Evolutionary conservation across 1,284 basidiomycete species (phyloP), one percentile per base, ranked within the genome.

Genomic region (Xerocomus minutiporus): DNA sequence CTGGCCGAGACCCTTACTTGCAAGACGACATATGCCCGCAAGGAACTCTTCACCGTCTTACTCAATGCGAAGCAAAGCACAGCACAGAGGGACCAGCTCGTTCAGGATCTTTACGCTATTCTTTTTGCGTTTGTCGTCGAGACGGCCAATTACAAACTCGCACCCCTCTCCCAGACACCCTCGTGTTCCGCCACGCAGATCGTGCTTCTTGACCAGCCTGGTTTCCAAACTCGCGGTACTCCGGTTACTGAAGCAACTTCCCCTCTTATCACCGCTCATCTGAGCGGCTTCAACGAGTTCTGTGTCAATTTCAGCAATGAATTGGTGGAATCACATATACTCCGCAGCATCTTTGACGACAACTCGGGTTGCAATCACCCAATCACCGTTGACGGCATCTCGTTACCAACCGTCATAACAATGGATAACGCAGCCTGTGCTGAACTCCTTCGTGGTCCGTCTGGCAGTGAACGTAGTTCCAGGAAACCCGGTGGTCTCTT

Each of bases 91-190:
- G 89, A 95, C 62, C 78, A 82, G 41, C 81, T 93, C 54, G 80
- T 91, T 48, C 81, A 85, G 52, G 90, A 94, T 61, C 77, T 97
- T 44, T 97, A 97, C 67, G 85, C 91, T n/a, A 93, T 97, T 62
- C 79, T 97, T 25, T 95, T 97, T 63, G 86, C 93, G 0, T 97
- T 90, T 62, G 80, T 97, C 52, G 86, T 94, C 45, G 95, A 97
- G 70, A 91, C 88, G 1, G 87, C 88, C 59, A 97, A 97, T 69
- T 89, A 93, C 71, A 84, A 84, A 53, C 70, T 93, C 2, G 88
- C 86, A 2, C 81, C 86, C 1, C 75, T 74, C 48, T 66, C 78
- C 3, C 72, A 79, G 3, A 71, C 73, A 13, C 78, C 79, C 23
- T 66, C 69, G 46, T 67, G 68, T 58, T 70, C 66, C 35, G 69